Evolutionary conservation across 2,329 filamentous ascomycete species (phyloP), one percentile per base, ranked within the genome.

Genomic region (Fusarium chuoi): DNA sequence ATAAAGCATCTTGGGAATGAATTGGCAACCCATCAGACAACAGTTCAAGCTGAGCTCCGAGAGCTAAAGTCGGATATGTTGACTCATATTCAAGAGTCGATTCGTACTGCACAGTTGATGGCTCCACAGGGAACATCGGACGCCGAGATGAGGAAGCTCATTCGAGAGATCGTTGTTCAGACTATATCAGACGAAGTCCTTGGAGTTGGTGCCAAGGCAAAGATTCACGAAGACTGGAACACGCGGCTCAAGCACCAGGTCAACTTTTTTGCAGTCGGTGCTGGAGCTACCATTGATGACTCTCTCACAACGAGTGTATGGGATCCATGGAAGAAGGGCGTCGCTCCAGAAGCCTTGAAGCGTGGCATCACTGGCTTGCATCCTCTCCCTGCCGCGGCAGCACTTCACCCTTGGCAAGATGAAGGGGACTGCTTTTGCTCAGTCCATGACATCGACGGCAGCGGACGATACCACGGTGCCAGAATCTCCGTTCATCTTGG

Each of bases 381-480:
- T 9, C 74, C 74, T 2, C 60, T 65, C 7, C 83, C 86, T 3
- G 86, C 87, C 1, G 77, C 84, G n/a, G 81, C 86, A 1, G 94
- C 93, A 2, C 85, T 98, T 5, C 57, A 64, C 4, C 83, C 85
- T 7, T 98, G 95, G 94, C 85, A 91, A 15, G 93, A 97, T 55
- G 88, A 92, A 39, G 94, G 93, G 26, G 93, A 98, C 70, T 97
- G 94, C 82, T 98, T 94, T 93, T 98, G 96, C 81, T 91, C 92
- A 9, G 87, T 85, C 0, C 79, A 78, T 7, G 83, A 83, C 2
- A 73, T 78, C 17, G 83, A 86, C 55, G 80, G 80, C 20, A 82
- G 83, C 22, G 82, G 82, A 17, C 78, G 80, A 22, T 85, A 86
- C 13, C 86, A 87, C 55, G 89, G 90, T 42, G 89, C 91, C 5